Conservation (phyloP, 2,329 filamentous ascomycete genomes). For the Cyanodermella asteris region DNA sequence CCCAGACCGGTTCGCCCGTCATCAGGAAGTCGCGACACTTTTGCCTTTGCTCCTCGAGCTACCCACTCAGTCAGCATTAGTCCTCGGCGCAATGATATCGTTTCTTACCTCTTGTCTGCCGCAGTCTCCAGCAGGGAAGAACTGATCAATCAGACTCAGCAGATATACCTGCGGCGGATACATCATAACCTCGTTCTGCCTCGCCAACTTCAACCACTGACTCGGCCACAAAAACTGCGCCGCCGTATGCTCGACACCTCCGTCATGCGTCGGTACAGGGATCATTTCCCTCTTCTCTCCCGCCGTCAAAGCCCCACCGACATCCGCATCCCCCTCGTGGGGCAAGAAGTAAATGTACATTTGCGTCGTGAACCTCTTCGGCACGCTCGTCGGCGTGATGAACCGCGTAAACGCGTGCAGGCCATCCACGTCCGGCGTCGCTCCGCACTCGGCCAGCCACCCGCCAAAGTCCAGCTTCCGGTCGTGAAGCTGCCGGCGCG, state of each 20-base stretch:
- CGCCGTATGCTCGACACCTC: conserved; percentile 47
- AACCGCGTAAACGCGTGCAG: conserved; percentile 73
- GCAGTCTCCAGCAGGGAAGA: conserved; percentile 17
- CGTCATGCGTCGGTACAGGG: conserved; percentile 50
- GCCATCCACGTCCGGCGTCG: conserved; percentile 8
- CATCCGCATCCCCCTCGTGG: conserved; percentile 16
- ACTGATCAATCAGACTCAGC: conserved; percentile 27
- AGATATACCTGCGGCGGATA: conserved; percentile 71
- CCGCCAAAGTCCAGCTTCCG: conserved; percentile 43
- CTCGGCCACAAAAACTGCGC: conserved; percentile 52
- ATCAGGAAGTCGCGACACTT: conserved; percentile 27
- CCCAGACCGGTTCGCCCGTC: conserved; percentile 22
- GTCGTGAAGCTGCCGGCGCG: conserved; percentile 45
- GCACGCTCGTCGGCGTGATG: conserved; percentile 56
- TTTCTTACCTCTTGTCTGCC: too few species aligned
- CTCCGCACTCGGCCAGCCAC: conserved; percentile 29
- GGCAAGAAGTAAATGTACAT: conserved; percentile 93
- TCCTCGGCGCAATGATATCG: background rate
- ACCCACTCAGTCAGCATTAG: conserved; percentile 8
- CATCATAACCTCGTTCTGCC: conserved; percentile 48
- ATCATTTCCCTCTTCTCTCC: conserved; percentile 33
- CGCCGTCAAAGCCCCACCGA: conserved; percentile 14
- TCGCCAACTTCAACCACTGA: conserved; percentile 46
- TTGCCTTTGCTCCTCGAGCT: conserved; percentile 18
- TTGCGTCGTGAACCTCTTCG: conserved; percentile 73